phyloP scores from a whole-genome alignment of 225 moss, liverwort and hornwort species.

The Sphagnum tenellum region DNA sequence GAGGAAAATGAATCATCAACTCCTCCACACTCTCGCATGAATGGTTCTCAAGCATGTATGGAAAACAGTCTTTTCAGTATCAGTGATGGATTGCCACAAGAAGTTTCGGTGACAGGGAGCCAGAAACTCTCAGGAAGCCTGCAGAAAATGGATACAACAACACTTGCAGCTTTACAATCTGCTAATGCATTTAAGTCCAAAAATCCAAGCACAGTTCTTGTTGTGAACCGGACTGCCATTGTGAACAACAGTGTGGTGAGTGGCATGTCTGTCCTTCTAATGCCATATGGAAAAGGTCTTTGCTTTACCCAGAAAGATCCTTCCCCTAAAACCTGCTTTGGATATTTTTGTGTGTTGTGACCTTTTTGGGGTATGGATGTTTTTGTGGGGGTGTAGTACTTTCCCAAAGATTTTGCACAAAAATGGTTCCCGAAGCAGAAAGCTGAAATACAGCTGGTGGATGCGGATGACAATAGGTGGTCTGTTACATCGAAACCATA shows the following conservation, averaged over 20 bases:
- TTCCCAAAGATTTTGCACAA: slow-evolving; percentile 41
- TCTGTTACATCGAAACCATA: slow-evolving; percentile 40
- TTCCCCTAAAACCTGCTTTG: no score
- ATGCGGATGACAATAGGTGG: slow-evolving; percentile 35
- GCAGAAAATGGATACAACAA: slow-evolving; percentile 31
- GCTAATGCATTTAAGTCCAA: slow-evolving; percentile 39
- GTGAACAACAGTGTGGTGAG: slow-evolving; percentile 16
- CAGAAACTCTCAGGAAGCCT: no score
- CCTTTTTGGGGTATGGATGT: no score
- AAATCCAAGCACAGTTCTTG: slow-evolving; percentile 45
- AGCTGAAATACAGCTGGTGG: slow-evolving; percentile 31
- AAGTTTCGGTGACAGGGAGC: slow-evolving; percentile 15
- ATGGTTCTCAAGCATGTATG: no score
- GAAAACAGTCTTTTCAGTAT: no score
- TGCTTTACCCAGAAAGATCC: no score
- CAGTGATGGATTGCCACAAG: slow-evolving; percentile 13
- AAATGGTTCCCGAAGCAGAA: slow-evolving; percentile 51
- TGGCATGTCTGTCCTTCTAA: no score
- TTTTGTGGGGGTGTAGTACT: slow-evolving; percentile 21
- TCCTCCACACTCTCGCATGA: no score
- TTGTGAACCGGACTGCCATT: slow-evolving; percentile 43
- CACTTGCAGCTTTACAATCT: slow-evolving; percentile 46
- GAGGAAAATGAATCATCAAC: slow-evolving; percentile 14
- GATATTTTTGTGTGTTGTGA: no score
- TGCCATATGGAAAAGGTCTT: no score